Conservation (phyloP, 352 stramenopile genomes). For the Phytophthora sansomeana region DNA sequence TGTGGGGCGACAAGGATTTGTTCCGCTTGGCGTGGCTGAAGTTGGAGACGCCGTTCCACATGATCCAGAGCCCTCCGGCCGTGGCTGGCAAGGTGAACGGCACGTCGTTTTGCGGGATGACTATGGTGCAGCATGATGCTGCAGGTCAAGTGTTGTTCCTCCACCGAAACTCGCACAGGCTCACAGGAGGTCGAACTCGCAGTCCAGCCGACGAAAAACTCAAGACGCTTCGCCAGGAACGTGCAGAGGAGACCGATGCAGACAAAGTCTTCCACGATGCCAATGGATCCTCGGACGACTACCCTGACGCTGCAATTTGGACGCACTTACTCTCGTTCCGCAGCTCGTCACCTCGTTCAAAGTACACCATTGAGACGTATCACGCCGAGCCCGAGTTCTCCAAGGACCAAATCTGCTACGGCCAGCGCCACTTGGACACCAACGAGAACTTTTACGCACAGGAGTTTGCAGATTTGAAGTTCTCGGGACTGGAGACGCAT, state of each 20-base stretch:
- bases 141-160: constrained; percentile 61
- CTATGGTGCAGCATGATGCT: constrained; percentile 37
- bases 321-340: constrained; percentile 71
- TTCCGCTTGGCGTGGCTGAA: constrained; percentile 81
- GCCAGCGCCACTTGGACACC: constrained; percentile 27
- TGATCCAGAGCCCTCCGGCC: constrained; percentile 53
- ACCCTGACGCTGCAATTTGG: constrained; percentile 54
- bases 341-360: constrained; percentile 28
- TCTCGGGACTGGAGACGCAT: constrained; percentile 30
- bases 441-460: constrained; percentile 44
- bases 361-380: constrained; percentile 66
- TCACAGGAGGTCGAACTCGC: constrained; percentile 30
- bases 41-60: constrained; percentile 51
- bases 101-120: constrained; percentile 57
- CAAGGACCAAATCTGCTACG: constrained; percentile 61
- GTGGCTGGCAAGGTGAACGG: constrained; percentile 43
- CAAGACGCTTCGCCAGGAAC: neutral
- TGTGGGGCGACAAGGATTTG: constrained; percentile 35
- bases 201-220: constrained; percentile 16
- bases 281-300: constrained; percentile 1
- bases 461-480: constrained; percentile 29
- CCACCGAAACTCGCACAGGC: constrained; percentile 74
- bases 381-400: constrained; percentile 45
- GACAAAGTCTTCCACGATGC: no score
- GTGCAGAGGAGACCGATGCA: no score